Conservation (phyloP, 2,329 filamentous ascomycete genomes). For the Coniochaeta sp. region DNA sequence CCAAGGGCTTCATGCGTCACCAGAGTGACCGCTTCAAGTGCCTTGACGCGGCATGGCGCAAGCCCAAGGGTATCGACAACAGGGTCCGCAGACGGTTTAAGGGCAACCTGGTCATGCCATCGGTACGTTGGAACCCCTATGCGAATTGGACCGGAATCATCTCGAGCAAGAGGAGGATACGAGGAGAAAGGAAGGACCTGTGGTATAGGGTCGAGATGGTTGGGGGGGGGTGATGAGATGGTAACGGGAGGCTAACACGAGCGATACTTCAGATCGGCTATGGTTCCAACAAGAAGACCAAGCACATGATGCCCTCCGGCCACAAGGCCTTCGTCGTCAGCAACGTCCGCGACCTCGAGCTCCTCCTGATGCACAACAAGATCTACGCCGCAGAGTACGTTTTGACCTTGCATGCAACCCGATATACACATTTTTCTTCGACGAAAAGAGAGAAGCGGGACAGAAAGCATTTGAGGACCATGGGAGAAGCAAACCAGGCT, state of each 20-base stretch:
- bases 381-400: constrained; percentile 98
- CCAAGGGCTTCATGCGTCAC: constrained; percentile 92
- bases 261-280: constrained; percentile 77
- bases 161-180: constrained; percentile 1
- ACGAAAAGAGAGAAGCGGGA: too few relatives aligned
- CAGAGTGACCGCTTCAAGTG: constrained; percentile 97
- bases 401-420: too few relatives aligned
- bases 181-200: not conserved
- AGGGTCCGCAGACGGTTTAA: constrained; percentile 95
- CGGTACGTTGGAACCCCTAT: constrained; percentile 57
- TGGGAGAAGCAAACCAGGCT: not conserved
- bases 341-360: constrained; percentile 93
- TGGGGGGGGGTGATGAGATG: not conserved
- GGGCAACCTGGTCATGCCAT: constrained; percentile 93
- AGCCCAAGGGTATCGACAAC: constrained; percentile 99
- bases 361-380: constrained; percentile 99
- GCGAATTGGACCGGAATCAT: not conserved
- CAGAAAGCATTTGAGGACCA: not conserved
- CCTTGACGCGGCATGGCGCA: constrained; percentile 87
- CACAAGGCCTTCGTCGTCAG: constrained; percentile 99
- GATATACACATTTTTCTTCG: too few relatives aligned
- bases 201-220: not conserved
- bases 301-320: constrained; percentile 96
- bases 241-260: not conserved
- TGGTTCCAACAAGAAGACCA: constrained; percentile 99